Conservation (phyloP, 768 basidiomycete species). For the Macrolepiota fuliginosa region DNA sequence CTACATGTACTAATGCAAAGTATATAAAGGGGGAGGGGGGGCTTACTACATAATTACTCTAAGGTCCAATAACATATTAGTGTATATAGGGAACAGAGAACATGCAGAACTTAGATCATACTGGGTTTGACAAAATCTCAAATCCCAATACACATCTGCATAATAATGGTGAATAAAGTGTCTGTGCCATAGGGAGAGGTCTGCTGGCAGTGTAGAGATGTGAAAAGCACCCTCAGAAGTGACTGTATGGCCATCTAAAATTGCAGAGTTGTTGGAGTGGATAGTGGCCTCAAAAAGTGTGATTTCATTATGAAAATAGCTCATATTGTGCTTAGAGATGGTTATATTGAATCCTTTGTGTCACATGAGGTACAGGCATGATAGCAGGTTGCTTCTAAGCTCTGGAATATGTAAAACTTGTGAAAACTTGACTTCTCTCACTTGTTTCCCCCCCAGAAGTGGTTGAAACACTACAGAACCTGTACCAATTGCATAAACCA, state of each 20-base stretch:
- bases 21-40: no score
- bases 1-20: no score
- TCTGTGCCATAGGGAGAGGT: constrained; percentile 3
- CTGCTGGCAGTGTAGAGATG: neutral
- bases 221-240: neutral
- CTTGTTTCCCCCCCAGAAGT: neutral
- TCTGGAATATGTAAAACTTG: constrained; percentile 16
- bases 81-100: no score
- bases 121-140: no score
- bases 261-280: neutral
- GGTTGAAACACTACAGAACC: neutral
- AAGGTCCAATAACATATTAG: no score
- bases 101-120: no score
- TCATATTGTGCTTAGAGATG: neutral
- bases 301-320: neutral
- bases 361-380: constrained; percentile 5
- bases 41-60: no score
- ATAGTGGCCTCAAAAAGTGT: constrained; percentile 1
- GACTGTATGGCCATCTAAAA: neutral
- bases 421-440: constrained; percentile 11
- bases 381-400: constrained; percentile 16
- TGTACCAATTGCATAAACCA: neutral
- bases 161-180: constrained; percentile 4
- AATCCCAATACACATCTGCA: constrained; percentile 6
- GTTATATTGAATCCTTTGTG: constrained; percentile 6